These are phyloP conservation scores for Aureobasidium sp. DNA, from an alignment of 2,329 filamentous ascomycete genomes.

Conservation along the genomic window DNA sequence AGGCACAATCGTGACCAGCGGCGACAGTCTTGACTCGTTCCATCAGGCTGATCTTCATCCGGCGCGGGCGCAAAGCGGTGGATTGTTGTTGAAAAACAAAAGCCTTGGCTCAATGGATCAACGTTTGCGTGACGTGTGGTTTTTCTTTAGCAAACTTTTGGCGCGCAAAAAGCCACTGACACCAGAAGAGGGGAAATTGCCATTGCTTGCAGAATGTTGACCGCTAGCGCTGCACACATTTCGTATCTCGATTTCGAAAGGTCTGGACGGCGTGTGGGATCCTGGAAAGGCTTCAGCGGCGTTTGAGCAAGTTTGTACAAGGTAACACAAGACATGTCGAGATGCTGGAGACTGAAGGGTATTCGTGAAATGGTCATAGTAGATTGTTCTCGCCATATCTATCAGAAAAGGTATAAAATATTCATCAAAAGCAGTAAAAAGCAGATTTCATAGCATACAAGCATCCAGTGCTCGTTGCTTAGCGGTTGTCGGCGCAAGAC, in stretches of 20 bases:
- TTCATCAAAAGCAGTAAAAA: conserved; percentile 1
- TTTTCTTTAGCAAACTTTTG: not conserved
- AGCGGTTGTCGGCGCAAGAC: conserved; percentile 16
- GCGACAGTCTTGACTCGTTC: not conserved
- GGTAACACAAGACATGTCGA: not conserved
- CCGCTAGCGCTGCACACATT: not conserved
- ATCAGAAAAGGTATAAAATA: conserved; percentile 7
- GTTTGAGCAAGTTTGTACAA: not conserved
- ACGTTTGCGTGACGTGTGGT: not conserved
- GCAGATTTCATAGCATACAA: conserved; percentile 10
- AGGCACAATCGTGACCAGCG: not conserved
- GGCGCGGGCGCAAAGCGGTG: not conserved
- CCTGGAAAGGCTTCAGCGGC: not conserved
- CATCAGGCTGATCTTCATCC: not conserved
- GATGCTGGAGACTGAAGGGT: not conserved
- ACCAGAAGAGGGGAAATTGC: not conserved
- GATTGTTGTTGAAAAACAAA: not conserved
- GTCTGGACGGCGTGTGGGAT: too few relatives aligned
- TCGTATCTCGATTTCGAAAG: not conserved
- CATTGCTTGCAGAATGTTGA: not conserved
- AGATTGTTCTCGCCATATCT: conserved; percentile 8
- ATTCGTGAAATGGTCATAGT: not conserved
- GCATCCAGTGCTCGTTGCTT: conserved; percentile 9
- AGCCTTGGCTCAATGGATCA: not conserved
- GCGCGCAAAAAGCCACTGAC: not conserved